These are phyloP conservation scores for Galerina sulciceps DNA, from an alignment of 768 basidiomycete species.

Conservation along the genomic window DNA sequence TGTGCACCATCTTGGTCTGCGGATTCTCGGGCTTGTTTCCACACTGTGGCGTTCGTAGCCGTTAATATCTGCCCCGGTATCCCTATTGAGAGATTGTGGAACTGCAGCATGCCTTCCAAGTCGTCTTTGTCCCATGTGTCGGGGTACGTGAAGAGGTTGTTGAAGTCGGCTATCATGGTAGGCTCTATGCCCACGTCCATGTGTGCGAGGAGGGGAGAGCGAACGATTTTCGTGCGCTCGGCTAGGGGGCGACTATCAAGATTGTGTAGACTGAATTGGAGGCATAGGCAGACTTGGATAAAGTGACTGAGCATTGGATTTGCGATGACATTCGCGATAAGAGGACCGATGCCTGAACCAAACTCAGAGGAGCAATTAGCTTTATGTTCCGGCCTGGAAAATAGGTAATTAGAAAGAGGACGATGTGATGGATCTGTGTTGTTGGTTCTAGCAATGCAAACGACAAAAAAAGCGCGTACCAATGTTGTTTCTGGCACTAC, in stretches of 20 bases:
- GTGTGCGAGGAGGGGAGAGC: slow-evolving; percentile 12
- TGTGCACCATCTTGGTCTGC: slow-evolving; percentile 17
- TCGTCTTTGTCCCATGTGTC: slow-evolving; percentile 14
- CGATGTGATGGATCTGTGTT: no score
- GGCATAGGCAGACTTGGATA: slow-evolving; percentile 17
- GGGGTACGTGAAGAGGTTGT: slow-evolving; percentile 21
- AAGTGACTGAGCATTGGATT: slow-evolving; percentile 23
- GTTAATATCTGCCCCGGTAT: slow-evolving; percentile 2
- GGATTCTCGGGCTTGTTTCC: slow-evolving; percentile 8
- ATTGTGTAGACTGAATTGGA: slow-evolving; percentile 14
- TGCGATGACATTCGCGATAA: slow-evolving; percentile 18
- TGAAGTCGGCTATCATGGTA: slow-evolving; percentile 20
- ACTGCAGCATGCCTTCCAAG: slow-evolving; percentile 23
- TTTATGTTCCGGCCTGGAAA: slow-evolving; percentile 18
- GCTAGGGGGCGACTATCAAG: not conserved
- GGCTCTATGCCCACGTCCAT: slow-evolving; percentile 27
- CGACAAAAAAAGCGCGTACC: slow-evolving; percentile 1
- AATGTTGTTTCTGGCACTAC: slow-evolving; percentile 20
- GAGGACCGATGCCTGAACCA: slow-evolving; percentile 16
- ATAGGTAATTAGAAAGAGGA: no score
- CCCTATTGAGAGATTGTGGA: slow-evolving; percentile 17
- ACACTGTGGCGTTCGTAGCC: slow-evolving; percentile 9
- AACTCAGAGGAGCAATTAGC: slow-evolving; percentile 10
- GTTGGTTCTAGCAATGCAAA: no score
- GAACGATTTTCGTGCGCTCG: slow-evolving; percentile 9